Evolutionary conservation across 805 yeast genomes (phyloP).

Genomic region (Clavispora carvajalis): DNA sequence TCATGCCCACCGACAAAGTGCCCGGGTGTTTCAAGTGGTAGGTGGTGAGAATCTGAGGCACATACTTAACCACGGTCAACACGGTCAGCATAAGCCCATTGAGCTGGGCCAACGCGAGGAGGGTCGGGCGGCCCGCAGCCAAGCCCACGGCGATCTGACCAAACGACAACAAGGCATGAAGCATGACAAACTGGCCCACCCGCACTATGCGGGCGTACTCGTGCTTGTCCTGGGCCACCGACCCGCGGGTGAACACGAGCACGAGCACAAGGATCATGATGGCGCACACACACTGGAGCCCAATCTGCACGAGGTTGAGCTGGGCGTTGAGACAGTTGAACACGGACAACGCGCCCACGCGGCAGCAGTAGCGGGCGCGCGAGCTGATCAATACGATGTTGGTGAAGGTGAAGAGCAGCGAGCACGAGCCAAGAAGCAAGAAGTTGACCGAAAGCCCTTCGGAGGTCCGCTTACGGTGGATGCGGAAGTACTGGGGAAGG

Average conservation of each 20-base stretch:
- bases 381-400: slow-evolving; percentile 61
- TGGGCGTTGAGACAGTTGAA: slow-evolving; percentile 66
- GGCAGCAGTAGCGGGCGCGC: slow-evolving; percentile 61
- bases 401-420: slow-evolving; percentile 62
- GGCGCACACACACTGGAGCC: slow-evolving; percentile 57
- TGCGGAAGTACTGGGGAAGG: slow-evolving; percentile 66
- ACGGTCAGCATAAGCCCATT: slow-evolving; percentile 64
- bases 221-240: slow-evolving; percentile 40
- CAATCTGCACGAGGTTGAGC: slow-evolving; percentile 62
- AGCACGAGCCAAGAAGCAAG: slow-evolving; percentile 62
- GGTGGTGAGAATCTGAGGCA: slow-evolving; percentile 77
- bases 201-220: slow-evolving; percentile 39
- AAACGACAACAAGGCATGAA: slow-evolving; percentile 31
- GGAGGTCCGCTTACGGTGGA: slow-evolving; percentile 53
- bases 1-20: slow-evolving; percentile 71
- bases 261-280: slow-evolving; percentile 52
- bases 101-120: slow-evolving; percentile 44
- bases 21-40: slow-evolving; percentile 70
- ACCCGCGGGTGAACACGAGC: slow-evolving; percentile 40
- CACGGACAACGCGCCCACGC: slow-evolving; percentile 31
- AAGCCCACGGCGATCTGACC: slow-evolving; percentile 32
- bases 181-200: slow-evolving; percentile 37
- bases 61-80: slow-evolving; percentile 63
- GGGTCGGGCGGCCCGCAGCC: slow-evolving; percentile 15
- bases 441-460: slow-evolving; percentile 77